These are phyloP conservation scores for Cryphonectria radicalis DNA, from an alignment of 2,329 filamentous ascomycete species.

Conservation along the genomic window DNA sequence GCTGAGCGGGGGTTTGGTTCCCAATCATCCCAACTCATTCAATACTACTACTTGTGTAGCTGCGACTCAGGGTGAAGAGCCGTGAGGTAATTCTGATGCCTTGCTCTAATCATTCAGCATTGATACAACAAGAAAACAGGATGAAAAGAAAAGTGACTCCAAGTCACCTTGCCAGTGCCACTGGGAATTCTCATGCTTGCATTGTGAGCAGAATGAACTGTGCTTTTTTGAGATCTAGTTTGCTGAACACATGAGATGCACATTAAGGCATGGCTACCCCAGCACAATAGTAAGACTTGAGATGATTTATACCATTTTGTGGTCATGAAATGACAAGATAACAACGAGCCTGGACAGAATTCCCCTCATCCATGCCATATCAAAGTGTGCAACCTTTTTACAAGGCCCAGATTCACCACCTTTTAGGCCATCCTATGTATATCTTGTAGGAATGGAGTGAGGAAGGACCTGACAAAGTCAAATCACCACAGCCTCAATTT, in stretches of 20 bases:
- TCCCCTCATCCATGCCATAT: background rate
- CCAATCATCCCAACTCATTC: background rate
- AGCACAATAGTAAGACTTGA: background rate
- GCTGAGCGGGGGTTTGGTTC: conserved; percentile 4
- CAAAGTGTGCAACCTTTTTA: background rate
- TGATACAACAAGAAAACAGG: background rate
- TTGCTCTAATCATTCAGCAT: no score
- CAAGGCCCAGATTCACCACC: background rate
- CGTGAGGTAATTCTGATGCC: background rate
- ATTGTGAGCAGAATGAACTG: background rate
- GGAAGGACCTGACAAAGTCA: background rate
- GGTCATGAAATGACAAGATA: background rate
- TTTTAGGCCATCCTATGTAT: no score
- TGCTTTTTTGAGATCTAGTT: background rate
- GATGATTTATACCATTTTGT: background rate
- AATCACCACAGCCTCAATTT: background rate
- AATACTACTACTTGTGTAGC: background rate
- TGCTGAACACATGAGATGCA: background rate
- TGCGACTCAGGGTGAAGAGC: background rate
- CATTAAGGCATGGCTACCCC: background rate
- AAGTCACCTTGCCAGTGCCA: background rate
- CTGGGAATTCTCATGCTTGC: background rate
- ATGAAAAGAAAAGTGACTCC: background rate
- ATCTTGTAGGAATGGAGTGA: no score
- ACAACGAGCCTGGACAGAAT: background rate